Evolutionary conservation across 2,329 filamentous ascomycete genomes (phyloP).

Genomic region (Fusarium begoniae): DNA sequence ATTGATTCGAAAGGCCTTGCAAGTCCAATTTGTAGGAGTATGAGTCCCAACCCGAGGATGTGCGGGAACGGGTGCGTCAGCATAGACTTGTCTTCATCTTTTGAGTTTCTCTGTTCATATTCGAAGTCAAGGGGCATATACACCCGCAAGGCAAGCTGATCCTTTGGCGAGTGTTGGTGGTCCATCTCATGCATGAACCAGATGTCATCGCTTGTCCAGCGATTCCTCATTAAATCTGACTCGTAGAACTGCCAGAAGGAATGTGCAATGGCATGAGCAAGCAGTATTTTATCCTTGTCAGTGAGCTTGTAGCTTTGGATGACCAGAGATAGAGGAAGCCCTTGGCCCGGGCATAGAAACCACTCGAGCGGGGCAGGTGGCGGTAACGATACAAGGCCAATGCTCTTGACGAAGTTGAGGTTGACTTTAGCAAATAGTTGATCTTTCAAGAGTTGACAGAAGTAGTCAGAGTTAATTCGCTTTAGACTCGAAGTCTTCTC

Average conservation of each 20-base stretch:
- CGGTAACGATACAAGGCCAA: background rate
- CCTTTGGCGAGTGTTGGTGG: rapidly evolving
- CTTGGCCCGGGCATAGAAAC: background rate
- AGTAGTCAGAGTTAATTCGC: background rate
- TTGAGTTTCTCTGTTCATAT: rapidly evolving
- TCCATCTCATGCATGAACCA: background rate
- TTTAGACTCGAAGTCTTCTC: rapidly evolving
- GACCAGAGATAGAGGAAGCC: rapidly evolving
- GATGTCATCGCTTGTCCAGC: background rate
- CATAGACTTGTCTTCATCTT: background rate
- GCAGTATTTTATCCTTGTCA: rapidly evolving
- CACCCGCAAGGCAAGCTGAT: rapidly evolving
- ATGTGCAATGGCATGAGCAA: background rate
- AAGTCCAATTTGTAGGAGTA: background rate
- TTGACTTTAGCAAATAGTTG: background rate
- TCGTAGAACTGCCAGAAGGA: background rate
- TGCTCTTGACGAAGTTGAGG: background rate
- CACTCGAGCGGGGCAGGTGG: background rate
- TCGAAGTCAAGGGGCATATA: background rate
- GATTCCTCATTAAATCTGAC: rapidly evolving
- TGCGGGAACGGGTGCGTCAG: background rate
- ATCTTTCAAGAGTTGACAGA: background rate
- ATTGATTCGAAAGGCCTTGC: background rate
- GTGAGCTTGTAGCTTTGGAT: background rate
- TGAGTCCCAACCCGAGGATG: rapidly evolving